Evolutionary conservation across 1,284 basidiomycete species (phyloP), one percentile per base, ranked within the genome.

Genomic region (Pyrrhoderma noxium): DNA sequence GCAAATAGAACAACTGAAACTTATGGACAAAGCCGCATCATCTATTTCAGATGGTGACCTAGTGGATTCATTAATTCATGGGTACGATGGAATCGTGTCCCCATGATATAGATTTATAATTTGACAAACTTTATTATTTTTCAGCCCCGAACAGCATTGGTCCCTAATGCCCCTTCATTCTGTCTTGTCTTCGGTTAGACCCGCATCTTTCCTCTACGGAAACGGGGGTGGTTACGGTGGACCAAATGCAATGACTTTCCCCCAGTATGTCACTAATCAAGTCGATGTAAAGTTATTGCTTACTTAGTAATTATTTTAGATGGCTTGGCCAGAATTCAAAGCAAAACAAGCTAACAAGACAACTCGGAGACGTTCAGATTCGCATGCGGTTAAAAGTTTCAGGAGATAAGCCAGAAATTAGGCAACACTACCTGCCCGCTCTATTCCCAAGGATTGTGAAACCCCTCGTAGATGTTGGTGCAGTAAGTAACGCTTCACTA

Each of bases 291-390:
- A n/a, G n/a, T n/a, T n/a, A n/a, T n/a, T n/a, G n/a, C n/a, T n/a
- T n/a, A n/a, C n/a, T n/a, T n/a, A 23, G 23, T 53, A 14, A 36
- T 18, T 38, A 23, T 45, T 40, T 3, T 60, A 93, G 90, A 60
- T 98, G 93, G 93, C 81, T 99, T 7, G 95, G 95, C 9, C 92
- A 98, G 64, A 98, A 98, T 65, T 97, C 93, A 45, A 97, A 94
- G 63, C 86, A 89, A 67, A 75, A 68, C 57, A 95, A 96, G 61
- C 75, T 98, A 3, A 73, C 66, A 47, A 78, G 94, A 43, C 84
- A 89, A 56, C 75, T 98, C 18, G 80, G 82, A 22, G 96, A 99
- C 57, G 81, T 98, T 16, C 95, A 98, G 65, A 88, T 93, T 48
- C 86, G 88, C 49, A 97, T 99, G 94, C 82, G 96, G 1, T 75